Evolutionary conservation across 192 early-diverging fungal genomes (phyloP), one percentile per base, ranked within the genome.

Genomic region (Coemansia sp.): DNA sequence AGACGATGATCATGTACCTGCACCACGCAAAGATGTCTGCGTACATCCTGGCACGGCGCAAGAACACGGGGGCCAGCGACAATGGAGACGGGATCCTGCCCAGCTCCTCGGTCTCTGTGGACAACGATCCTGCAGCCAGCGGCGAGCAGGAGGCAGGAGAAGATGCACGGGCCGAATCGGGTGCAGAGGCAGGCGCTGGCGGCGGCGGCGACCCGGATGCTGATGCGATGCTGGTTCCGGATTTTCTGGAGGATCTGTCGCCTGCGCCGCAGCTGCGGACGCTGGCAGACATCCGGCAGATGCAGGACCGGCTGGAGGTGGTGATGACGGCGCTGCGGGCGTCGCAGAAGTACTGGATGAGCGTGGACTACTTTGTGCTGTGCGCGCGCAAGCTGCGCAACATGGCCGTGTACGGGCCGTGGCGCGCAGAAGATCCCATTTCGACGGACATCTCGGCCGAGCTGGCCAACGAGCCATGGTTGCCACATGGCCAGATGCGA

Each of bases 1-100:
- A 83, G 72, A 72, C 80, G 3, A 69, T 83, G 51, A 83, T 83
- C 72, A 83, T 83, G 80, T 77, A 83, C 40, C 59, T 77, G 63
- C 75, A 83, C 75, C 80, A 77, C 45, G 73, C 79, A 32, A 75
- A 82, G 55, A 75, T 76, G 79, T 82, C 79, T 7, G 79, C 79
- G 32, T 70, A 76, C 57, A 61, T 76, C 12, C 67, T 81, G 60
- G 78, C 78, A 22, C 72, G 72, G 29, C 77, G 79, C 77, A 71
- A 61, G 61, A 30, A 38, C 4, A 54, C 61, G 18, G 59, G 49
- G 48, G 18, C 55, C 56, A 62, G 62, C 60, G 48, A 52, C 11
- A 36, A 12, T 22, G 54, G 49, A n/a, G 71, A 73, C 48, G 61
- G n/a, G 7, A 59, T 73, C 52, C 57, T 73, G 58, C 76, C 61